Conservation (phyloP, 768 basidiomycete species). For the Candolleomyces efflorescens region DNA sequence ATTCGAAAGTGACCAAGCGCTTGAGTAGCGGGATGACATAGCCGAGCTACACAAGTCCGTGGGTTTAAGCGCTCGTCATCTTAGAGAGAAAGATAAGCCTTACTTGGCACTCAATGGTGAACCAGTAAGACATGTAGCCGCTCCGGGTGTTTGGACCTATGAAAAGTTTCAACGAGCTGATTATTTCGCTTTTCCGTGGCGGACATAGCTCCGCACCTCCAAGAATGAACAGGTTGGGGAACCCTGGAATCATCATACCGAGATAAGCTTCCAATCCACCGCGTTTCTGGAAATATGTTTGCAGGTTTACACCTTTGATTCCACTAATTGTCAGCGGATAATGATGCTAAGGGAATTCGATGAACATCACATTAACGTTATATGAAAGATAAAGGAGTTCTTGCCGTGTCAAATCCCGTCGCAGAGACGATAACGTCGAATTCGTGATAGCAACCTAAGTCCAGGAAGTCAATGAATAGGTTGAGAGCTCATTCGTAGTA, state of each 20-base stretch:
- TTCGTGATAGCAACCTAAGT: neutral
- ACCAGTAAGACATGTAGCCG: constrained; percentile 42
- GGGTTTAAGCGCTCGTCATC: neutral
- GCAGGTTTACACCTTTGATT: constrained; percentile 22
- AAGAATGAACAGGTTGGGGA: constrained; percentile 42
- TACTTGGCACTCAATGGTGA: constrained; percentile 41
- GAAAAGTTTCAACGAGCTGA: neutral
- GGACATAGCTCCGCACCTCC: constrained; percentile 19
- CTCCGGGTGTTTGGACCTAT: constrained; percentile 41
- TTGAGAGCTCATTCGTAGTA: neutral
- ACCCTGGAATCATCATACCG: constrained; percentile 39
- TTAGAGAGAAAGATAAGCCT: neutral
- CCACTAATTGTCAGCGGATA: constrained; percentile 32
- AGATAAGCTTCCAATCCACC: constrained; percentile 41
- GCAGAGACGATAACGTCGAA: neutral
- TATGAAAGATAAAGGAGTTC: neutral
- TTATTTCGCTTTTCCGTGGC: neutral
- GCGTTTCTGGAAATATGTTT: constrained; percentile 35
- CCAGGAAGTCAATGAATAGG: neutral
- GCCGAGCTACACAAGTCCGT: constrained; percentile 26
- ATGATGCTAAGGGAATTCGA: constrained; percentile 19
- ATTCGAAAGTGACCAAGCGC: constrained; percentile 32
- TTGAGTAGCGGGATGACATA: constrained; percentile 38
- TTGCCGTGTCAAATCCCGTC: neutral
- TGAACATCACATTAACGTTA: neutral